phyloP scores from a whole-genome alignment of 257 asterid genomes.

The Ajuga chamaepitys region DNA sequence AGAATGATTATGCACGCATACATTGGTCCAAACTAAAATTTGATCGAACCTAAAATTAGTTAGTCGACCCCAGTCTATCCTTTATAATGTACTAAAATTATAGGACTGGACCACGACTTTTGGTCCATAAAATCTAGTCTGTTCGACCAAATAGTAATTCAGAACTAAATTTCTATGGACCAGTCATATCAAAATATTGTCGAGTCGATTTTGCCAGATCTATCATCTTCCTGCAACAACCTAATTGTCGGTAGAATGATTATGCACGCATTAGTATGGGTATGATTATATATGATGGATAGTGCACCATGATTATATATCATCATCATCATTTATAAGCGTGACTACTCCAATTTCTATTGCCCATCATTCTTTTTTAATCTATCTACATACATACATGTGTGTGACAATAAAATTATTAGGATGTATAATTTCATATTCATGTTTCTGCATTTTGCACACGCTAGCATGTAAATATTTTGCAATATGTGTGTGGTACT shows the following conservation, averaged over 20 bases:
- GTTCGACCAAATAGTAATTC: too few species aligned
- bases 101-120: too few species aligned
- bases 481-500: neutral
- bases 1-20: slow-evolving; percentile 23
- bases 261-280: slow-evolving; percentile 23
- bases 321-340: slow-evolving; percentile 23
- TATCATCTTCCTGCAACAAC: too few species aligned
- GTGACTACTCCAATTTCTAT: slow-evolving; percentile 14
- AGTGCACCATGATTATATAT: slow-evolving; percentile 22
- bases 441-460: neutral
- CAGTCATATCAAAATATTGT: too few species aligned
- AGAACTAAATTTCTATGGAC: too few species aligned
- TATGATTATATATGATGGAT: slow-evolving; percentile 16
- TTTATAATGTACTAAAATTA: too few species aligned
- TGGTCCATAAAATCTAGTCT: too few species aligned
- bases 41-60: too few species aligned
- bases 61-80: too few species aligned
- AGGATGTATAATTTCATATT: neutral
- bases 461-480: neutral
- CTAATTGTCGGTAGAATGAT: neutral
- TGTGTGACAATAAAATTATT: neutral
- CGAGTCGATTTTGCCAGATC: too few species aligned
- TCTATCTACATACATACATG: neutral
- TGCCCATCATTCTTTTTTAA: neutral
- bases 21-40: too few species aligned